These are phyloP conservation scores for Mycena sanguinolenta DNA, from an alignment of 768 basidiomycete genomes.

Conservation along the genomic window DNA sequence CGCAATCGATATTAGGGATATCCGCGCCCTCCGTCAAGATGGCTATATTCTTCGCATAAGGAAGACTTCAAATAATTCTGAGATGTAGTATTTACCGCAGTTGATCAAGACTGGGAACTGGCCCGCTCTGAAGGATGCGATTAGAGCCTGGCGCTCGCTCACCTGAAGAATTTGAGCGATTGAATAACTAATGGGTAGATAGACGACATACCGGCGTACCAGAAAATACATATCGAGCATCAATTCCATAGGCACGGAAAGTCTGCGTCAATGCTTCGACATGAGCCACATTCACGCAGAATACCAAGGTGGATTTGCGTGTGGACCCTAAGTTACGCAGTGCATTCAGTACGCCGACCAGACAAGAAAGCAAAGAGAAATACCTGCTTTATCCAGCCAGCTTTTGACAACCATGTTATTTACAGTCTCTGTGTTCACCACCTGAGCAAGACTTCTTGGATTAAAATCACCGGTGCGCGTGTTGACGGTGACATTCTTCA, in stretches of 20 bases:
- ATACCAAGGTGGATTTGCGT: slow-evolving; percentile 92
- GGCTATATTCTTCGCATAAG: slow-evolving; percentile 55
- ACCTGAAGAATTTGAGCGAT: slow-evolving; percentile 28
- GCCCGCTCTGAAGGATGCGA: slow-evolving; percentile 77
- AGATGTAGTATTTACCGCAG: slow-evolving; percentile 71
- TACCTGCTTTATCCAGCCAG: slow-evolving; percentile 90
- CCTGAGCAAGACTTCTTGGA: slow-evolving; percentile 79
- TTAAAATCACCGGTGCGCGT: slow-evolving; percentile 85
- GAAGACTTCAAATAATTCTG: not conserved
- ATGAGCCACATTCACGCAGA: slow-evolving; percentile 89
- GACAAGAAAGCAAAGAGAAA: slow-evolving; percentile 35
- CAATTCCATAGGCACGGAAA: slow-evolving; percentile 83
- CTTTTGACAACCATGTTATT: slow-evolving; percentile 84
- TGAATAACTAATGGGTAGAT: not conserved
- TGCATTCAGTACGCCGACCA: not conserved
- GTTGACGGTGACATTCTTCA: slow-evolving; percentile 77
- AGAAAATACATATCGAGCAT: slow-evolving; percentile 86
- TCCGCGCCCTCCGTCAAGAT: slow-evolving; percentile 95
- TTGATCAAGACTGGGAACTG: slow-evolving; percentile 90
- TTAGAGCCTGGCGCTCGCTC: slow-evolving; percentile 71
- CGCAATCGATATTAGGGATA: slow-evolving; percentile 94
- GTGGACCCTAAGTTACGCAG: slow-evolving; percentile 51
- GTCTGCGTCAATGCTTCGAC: slow-evolving; percentile 78
- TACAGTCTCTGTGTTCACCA: slow-evolving; percentile 84
- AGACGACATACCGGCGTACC: slow-evolving; percentile 63